Base-by-base conservation (phyloP, 2,329 filamentous ascomycete species). In the Colletotrichum gigasporum region DNA sequence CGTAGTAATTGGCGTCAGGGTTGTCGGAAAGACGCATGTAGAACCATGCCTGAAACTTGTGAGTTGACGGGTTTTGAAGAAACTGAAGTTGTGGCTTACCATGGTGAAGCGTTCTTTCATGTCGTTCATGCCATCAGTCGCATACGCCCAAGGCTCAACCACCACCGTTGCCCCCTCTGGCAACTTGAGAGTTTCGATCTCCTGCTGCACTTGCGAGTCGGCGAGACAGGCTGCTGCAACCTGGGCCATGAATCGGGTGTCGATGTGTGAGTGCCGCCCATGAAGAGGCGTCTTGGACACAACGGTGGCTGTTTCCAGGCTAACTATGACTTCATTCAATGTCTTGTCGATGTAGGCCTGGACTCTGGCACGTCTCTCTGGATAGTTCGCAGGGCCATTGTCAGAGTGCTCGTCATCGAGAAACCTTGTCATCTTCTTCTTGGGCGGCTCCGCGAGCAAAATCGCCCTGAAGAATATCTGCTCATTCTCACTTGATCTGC, bases 71-170 rank as follows among this genome's bases (percentile, higher is more conserved):
- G 16, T 7, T 2, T 7, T 14, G 11, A 11, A 14, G n/a, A 5
- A 10, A 22, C 4, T 20, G 4, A 20, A 4, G 6, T 0, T 10
- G 2, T 22, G 35, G 65, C 72, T 22, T 68, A 83, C 83, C 83
- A 85, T 86, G 1, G 78, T 81, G n/a, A 79, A 76, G 9, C 82
- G 75, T 50, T 79, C 68, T 0, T 71, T 72, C 78, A 83, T 84
- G 47, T 86, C 82, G 48, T 82, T 82, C 75, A 82, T 79, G 0
- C 84, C 84, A 69, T 87, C 83, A 0, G 82, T 81, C 0, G 79
- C 84, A 71, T 87, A 87, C 2, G 84, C 79, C 85, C 85, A 87
- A 0, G 85, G 79, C 67, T 87, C 85, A 35, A 85, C 78, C 3
- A 82, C 75, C 1, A 85, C 81, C 0, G 73, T 75, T 0, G 81